These are phyloP conservation scores for Juglanconis sp. DNA, from an alignment of 2,329 filamentous ascomycete species.

Conservation along the genomic window DNA sequence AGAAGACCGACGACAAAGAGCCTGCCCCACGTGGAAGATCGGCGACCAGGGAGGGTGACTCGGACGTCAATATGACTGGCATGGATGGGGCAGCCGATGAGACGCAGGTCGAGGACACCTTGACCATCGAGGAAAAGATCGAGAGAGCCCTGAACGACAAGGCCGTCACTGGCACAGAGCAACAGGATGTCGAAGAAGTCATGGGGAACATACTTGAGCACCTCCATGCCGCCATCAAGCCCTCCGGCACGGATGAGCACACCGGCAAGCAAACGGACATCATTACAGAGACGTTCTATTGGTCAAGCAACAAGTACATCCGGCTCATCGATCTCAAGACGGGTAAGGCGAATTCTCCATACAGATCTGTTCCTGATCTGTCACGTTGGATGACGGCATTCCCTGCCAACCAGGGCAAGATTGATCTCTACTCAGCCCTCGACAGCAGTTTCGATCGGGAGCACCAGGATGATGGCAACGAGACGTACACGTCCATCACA, in stretches of 20 bases:
- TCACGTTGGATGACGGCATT: constrained; percentile 57
- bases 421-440: constrained; percentile 79
- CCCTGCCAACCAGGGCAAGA: constrained; percentile 42
- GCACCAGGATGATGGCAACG: constrained; percentile 64
- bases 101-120: constrained; percentile 22
- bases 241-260: constrained; percentile 58
- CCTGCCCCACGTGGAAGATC: background rate
- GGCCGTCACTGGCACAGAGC: constrained; percentile 55
- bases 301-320: constrained; percentile 57
- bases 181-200: constrained; percentile 95
- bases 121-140: constrained; percentile 45
- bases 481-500: constrained; percentile 67
- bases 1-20: background rate
- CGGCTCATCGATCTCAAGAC: constrained; percentile 43
- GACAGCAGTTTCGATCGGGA: constrained; percentile 83
- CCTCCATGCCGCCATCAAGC: constrained; percentile 81
- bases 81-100: constrained; percentile 20
- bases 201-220: constrained; percentile 90
- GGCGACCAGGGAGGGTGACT: constrained; percentile 5
- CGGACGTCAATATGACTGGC: constrained; percentile 17
- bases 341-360: constrained; percentile 40
- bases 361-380: constrained; percentile 53
- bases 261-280: constrained; percentile 75
- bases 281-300: constrained; percentile 69
- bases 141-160: constrained; percentile 43